phyloP scores from a whole-genome alignment of 495 filamentous ascomycete species.

The Beverwykella pulmonaria region DNA sequence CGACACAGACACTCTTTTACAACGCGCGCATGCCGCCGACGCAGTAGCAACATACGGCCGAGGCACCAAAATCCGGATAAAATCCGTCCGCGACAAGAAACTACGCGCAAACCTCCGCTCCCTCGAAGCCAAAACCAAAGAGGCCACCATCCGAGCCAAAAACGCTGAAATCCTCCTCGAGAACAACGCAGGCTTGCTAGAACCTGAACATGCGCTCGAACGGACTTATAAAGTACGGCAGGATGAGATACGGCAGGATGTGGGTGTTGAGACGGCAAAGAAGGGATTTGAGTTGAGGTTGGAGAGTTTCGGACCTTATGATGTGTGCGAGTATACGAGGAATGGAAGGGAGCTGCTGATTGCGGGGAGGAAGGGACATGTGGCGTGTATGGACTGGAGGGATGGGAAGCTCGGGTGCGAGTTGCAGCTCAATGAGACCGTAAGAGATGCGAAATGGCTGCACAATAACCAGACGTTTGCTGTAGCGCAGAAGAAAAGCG shows the following conservation, averaged over 20 bases:
- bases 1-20: too few species aligned
- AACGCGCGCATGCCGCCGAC: too few species aligned
- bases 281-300: slow-evolving; percentile 90
- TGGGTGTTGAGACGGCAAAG: slow-evolving; percentile 81
- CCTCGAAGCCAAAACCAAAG: slow-evolving; percentile 79
- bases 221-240: slow-evolving; percentile 89
- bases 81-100: slow-evolving; percentile 78
- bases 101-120: slow-evolving; percentile 74
- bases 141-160: slow-evolving; percentile 77
- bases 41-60: slow-evolving; percentile 68
- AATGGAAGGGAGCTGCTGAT: slow-evolving; percentile 85
- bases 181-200: slow-evolving; percentile 81
- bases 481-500: slow-evolving; percentile 96
- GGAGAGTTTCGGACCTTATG: slow-evolving; percentile 80
- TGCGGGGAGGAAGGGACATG: slow-evolving; percentile 88
- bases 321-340: slow-evolving; percentile 74
- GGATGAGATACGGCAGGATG: slow-evolving; percentile 74
- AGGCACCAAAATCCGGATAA: slow-evolving; percentile 65
- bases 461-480: slow-evolving; percentile 97
- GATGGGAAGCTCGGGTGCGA: slow-evolving; percentile 88
- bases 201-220: slow-evolving; percentile 87
- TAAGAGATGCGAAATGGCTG: slow-evolving; percentile 86
- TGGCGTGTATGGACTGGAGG: slow-evolving; percentile 96
- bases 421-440: slow-evolving; percentile 83
- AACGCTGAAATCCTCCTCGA: slow-evolving; percentile 95